Evolutionary conservation across 1,139 yeast genomes (phyloP).

Genomic region (Geotrichum aggregatum): DNA sequence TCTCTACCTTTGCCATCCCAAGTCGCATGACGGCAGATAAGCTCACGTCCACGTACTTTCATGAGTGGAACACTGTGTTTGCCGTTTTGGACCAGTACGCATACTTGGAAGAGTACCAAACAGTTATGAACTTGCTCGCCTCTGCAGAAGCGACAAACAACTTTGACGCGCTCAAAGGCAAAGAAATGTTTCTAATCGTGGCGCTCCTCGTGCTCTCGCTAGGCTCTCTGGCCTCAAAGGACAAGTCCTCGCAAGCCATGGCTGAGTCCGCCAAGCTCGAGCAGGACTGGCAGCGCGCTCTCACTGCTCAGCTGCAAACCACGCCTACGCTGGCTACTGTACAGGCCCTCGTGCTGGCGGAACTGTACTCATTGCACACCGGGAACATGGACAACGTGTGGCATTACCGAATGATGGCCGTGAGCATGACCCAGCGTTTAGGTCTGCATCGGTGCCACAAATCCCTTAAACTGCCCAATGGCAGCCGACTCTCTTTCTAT

Average conservation of each 20-base stretch:
- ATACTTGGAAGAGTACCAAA: constrained; percentile 56
- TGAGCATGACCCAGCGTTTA: constrained; percentile 81
- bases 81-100: constrained; percentile 66
- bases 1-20: constrained; percentile 26
- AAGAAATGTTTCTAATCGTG: constrained; percentile 40
- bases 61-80: constrained; percentile 69
- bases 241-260: constrained; percentile 21
- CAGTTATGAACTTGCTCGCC: constrained; percentile 35
- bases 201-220: constrained; percentile 46
- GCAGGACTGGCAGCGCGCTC: constrained; percentile 41
- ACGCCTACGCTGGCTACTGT: constrained; percentile 64
- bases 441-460: constrained; percentile 86
- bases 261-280: constrained; percentile 39
- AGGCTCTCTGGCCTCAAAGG: constrained; percentile 30
- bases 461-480: constrained; percentile 64
- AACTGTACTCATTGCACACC: constrained; percentile 65
- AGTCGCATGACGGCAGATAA: constrained; percentile 36
- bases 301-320: constrained; percentile 49
- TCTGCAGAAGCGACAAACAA: constrained; percentile 15
- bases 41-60: constrained; percentile 51
- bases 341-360: constrained; percentile 64
- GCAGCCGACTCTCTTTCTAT: constrained; percentile 40
- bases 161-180: constrained; percentile 24
- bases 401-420: constrained; percentile 68
- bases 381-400: constrained; percentile 75